Percentiles rank a stretch among this genome's conserved stretches.
These are phyloP conservation scores for Aspergillus homomorphus DNA, from an alignment of 495 filamentous ascomycete genomes.

Conservation along the genomic window DNA sequence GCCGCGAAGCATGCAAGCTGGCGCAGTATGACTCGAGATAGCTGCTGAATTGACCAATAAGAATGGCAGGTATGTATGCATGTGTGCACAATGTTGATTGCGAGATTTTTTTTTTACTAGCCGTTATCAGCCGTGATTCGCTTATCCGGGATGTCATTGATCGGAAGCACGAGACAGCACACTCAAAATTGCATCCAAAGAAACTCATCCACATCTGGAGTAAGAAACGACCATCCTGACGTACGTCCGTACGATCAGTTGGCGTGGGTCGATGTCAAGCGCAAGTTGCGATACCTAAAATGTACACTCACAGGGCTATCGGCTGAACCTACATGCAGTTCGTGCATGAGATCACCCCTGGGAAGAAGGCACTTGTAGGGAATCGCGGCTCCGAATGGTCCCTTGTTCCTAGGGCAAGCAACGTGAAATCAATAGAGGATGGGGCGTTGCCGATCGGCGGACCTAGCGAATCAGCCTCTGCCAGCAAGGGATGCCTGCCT, in stretches of 20 bases:
- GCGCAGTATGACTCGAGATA: slow-evolving; percentile 14
- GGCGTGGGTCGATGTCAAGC: not conserved
- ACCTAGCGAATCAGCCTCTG: not conserved
- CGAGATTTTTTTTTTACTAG: not conserved
- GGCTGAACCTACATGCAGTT: not conserved
- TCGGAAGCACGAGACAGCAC: slow-evolving; percentile 1
- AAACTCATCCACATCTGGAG: not conserved
- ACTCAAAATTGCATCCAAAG: not conserved
- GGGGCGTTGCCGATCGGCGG: not conserved
- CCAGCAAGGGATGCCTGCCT: not conserved
- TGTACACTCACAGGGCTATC: not conserved
- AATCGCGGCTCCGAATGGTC: not conserved
- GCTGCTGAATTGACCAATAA: slow-evolving; percentile 15
- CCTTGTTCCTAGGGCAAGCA: not conserved
- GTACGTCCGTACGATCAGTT: not conserved
- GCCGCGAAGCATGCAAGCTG: slow-evolving; percentile 13
- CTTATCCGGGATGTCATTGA: slow-evolving; percentile 5
- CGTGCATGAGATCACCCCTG: not conserved
- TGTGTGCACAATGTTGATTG: not conserved
- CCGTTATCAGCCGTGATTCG: not conserved
- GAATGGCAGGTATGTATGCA: slow-evolving; percentile 2
- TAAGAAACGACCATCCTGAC: not conserved
- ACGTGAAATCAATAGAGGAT: not conserved
- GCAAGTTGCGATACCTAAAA: not conserved
- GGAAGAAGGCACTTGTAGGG: not conserved